These are phyloP conservation scores for Tuctoria greenei DNA, from an alignment of 176 grass and related monocot species.

Conservation along the genomic window DNA sequence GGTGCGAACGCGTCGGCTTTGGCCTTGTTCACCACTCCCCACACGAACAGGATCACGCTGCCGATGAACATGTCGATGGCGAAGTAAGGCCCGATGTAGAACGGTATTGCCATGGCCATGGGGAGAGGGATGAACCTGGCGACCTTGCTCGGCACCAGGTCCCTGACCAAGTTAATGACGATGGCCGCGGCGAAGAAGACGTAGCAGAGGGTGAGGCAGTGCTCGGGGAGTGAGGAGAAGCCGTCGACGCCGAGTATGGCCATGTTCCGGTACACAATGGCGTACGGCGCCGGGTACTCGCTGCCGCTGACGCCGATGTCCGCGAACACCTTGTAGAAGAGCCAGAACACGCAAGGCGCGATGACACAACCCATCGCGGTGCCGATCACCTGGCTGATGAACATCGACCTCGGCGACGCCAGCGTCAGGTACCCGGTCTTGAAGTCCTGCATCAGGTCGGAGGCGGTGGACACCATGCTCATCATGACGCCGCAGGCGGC, in stretches of 20 bases:
- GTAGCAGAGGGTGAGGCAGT: slow-evolving; percentile 60
- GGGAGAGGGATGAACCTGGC: slow-evolving; percentile 46
- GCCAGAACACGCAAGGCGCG: slow-evolving; percentile 65
- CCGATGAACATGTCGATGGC: slow-evolving; percentile 57
- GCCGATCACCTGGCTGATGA: slow-evolving; percentile 71
- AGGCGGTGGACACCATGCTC: slow-evolving; percentile 47
- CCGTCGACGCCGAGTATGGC: slow-evolving; percentile 56
- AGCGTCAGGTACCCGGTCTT: slow-evolving; percentile 74
- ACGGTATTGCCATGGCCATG: slow-evolving; percentile 56
- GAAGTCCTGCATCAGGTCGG: slow-evolving; percentile 78
- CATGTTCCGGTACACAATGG: slow-evolving; percentile 60
- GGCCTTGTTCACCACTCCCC: slow-evolving; percentile 29
- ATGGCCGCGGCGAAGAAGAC: slow-evolving; percentile 47
- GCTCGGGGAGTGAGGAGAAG: slow-evolving; percentile 47
- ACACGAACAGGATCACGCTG: slow-evolving; percentile 43
- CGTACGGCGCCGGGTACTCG: slow-evolving; percentile 54
- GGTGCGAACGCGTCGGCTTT: slow-evolving; percentile 41
- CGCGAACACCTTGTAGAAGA: slow-evolving; percentile 59
- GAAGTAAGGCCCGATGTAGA: slow-evolving; percentile 52
- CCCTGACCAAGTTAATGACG: slow-evolving; percentile 30
- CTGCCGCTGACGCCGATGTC: slow-evolving; percentile 36
- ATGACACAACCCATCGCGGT: slow-evolving; percentile 68
- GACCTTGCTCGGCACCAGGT: slow-evolving; percentile 27
- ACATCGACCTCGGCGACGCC: slow-evolving; percentile 62
- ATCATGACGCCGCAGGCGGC: slow-evolving; percentile 81